Percentiles rank a stretch among this genome's conserved stretches.
phyloP scores from a whole-genome alignment of 106 monocot genomes.

The Iris macrosiphon region DNA sequence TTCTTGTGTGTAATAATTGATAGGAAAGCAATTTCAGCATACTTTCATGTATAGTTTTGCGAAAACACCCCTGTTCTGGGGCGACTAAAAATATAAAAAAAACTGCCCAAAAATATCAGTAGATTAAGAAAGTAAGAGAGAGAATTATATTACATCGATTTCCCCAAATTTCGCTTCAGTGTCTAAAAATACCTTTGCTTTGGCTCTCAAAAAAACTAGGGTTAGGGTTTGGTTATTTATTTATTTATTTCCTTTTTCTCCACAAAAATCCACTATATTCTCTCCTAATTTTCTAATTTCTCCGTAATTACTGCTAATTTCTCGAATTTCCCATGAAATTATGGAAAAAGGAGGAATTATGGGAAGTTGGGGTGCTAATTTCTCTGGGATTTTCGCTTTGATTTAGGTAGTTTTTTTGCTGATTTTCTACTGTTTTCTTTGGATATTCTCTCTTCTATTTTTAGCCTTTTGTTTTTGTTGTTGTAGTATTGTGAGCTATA shows the following conservation, averaged over 20 bases:
- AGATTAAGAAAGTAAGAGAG: background rate
- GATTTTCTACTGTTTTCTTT: background rate
- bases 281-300: background rate
- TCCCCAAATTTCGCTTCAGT: conserved; percentile 23
- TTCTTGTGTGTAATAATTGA: too few species aligned
- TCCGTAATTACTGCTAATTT: conserved; percentile 24
- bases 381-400: conserved; percentile 6
- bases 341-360: conserved; percentile 22
- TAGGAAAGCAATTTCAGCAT: conserved; percentile 35
- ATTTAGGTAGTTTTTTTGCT: conserved; percentile 6
- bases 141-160: conserved; percentile 26
- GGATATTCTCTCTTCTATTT: conserved; percentile 8
- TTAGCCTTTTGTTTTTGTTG: conserved; percentile 16
- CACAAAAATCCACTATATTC: conserved; percentile 4
- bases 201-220: background rate
- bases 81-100: conserved; percentile 9
- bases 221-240: conserved; percentile 1
- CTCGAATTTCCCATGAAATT: conserved; percentile 17
- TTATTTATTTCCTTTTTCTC: conserved; percentile 10
- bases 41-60: conserved; percentile 27
- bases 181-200: conserved; percentile 7
- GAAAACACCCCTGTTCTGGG: conserved; percentile 10
- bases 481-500: too few species aligned
- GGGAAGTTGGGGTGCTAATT: conserved; percentile 3
- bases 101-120: conserved; percentile 7